Evolutionary conservation across 2,329 filamentous ascomycete species (phyloP), one percentile per base, ranked within the genome.

Genomic region (Macroventuria anomochaeta): DNA sequence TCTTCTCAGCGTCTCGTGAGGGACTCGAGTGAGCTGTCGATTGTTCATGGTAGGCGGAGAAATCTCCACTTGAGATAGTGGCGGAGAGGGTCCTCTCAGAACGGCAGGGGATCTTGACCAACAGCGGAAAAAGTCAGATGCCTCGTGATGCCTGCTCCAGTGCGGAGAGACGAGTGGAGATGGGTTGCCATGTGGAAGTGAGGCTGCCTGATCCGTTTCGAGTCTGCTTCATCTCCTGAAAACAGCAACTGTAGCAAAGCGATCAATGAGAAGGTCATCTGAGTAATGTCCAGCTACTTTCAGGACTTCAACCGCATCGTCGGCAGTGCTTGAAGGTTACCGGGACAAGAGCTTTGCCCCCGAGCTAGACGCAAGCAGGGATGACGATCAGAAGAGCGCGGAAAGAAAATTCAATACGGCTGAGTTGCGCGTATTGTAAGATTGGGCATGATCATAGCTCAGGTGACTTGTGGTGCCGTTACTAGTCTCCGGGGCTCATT

Each of bases 401-500:
- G 36, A 42, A 49, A 23, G 43, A 39, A 53, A 12, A 28, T 61
- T 58, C 33, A 54, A 55, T 49, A 67, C 61, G 40, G 65, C 63
- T 71, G 65, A 71, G 53, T 61, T 18, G 64, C 51, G 56, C 53
- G 68, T 71, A 67, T 59, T 60, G 58, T 65, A 61, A 42, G 18
- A 54, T 43, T 34, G 26, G 37, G 15, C 26, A 26, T 18, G 40
- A 21, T 17, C 23, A 25, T 3, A 20, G 48, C 49, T 46, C 49
- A 40, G 33, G 48, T 51, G 47, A 50, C 47, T 38, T 20, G 10
- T 23, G 28, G 48, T 50, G 48, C 38, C 28, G 28, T 42, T 28
- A 23, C 44, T 48, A 48, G 51, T 10, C 26, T 23, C 29, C 21
- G 23, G 12, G 46, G 31, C 21, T 15, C 26, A n/a, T 12, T 53